A percentile compares a stretch with the other conserved stretches of the same genome.
Conservation (phyloP, 2,329 filamentous ascomycete species). For the Coniochaeta sp. region DNA sequence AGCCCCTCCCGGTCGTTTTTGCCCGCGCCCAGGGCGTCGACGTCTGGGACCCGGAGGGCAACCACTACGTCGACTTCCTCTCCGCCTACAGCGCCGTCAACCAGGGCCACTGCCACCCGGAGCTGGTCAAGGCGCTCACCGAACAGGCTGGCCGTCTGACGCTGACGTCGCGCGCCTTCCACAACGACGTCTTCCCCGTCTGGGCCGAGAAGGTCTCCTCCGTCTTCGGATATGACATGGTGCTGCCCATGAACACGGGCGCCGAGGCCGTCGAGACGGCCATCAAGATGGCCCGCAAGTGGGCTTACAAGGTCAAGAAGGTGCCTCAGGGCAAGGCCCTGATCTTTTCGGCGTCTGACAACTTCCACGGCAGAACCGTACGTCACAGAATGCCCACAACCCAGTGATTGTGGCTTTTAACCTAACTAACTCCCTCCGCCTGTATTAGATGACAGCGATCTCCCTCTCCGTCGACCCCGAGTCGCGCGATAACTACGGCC, state of each 20-base stretch:
- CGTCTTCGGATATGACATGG: constrained; percentile 95
- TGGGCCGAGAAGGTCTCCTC: constrained; percentile 89
- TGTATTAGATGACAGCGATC: constrained; percentile 74
- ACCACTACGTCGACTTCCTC: constrained; percentile 94
- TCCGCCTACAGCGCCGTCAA: constrained; percentile 98
- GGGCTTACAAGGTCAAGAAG: constrained; percentile 94
- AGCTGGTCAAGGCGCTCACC: constrained; percentile 81
- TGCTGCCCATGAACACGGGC: constrained; percentile 95
- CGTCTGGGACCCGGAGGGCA: constrained; percentile 96
- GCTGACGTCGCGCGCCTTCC: constrained; percentile 88
- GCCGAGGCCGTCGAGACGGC: constrained; percentile 95
- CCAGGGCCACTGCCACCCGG: constrained; percentile 96
- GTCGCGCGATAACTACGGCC: constrained; percentile 93
- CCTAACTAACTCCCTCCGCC: background rate
- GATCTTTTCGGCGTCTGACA: constrained; percentile 78
- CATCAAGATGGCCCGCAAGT: constrained; percentile 93
- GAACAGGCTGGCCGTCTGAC: constrained; percentile 88
- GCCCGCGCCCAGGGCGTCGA: constrained; percentile 74
- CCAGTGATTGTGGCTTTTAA: background rate
- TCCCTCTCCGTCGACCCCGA: constrained; percentile 94
- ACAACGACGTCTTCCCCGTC: constrained; percentile 96
- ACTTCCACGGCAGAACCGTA: constrained; percentile 95
- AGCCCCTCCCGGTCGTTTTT: constrained; percentile 92
- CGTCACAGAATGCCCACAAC: constrained; percentile 24
- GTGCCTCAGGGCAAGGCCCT: constrained; percentile 79